These are phyloP conservation scores for Epichloe bromicola DNA, from an alignment of 2,329 filamentous ascomycete species.

Conservation along the genomic window DNA sequence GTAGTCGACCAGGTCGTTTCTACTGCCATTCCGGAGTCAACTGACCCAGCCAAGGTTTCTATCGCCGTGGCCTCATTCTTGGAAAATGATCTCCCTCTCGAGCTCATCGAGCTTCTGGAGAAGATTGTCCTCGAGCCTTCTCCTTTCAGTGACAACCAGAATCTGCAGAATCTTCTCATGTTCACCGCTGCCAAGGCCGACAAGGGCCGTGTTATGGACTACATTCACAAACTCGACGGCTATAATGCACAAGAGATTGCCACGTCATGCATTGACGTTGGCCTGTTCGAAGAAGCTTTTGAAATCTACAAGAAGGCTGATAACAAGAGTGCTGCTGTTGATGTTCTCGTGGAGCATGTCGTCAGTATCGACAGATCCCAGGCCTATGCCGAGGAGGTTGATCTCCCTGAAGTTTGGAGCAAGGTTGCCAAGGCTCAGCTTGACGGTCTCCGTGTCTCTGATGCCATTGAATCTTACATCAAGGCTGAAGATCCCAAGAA, in stretches of 20 bases:
- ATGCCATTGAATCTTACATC: conserved; percentile 95
- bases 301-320: conserved; percentile 98
- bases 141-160: conserved; percentile 93
- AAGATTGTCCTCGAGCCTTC: conserved; percentile 99
- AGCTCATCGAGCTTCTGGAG: conserved; percentile 93
- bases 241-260: conserved; percentile 92
- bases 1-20: conserved; percentile 94
- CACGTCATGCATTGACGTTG: conserved; percentile 83
- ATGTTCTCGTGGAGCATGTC: conserved; percentile 89
- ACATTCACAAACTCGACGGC: conserved; percentile 80
- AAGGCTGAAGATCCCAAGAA: conserved; percentile 87
- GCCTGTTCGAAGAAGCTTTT: conserved; percentile 91
- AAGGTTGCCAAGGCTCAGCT: conserved; percentile 96
- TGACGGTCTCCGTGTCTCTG: conserved; percentile 82
- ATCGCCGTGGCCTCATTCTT: conserved; percentile 90
- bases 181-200: conserved; percentile 95
- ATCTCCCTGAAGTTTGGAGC: conserved; percentile 93
- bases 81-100: conserved; percentile 75
- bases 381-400: conserved; percentile 88
- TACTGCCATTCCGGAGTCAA: conserved; percentile 85
- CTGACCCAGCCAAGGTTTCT: conserved; percentile 86
- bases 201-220: conserved; percentile 87
- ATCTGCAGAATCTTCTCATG: conserved; percentile 89
- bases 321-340: conserved; percentile 74
- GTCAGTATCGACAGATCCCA: conserved; percentile 97